phyloP scores from a whole-genome alignment of 495 filamentous ascomycete genomes.

The Neurospora sp. region DNA sequence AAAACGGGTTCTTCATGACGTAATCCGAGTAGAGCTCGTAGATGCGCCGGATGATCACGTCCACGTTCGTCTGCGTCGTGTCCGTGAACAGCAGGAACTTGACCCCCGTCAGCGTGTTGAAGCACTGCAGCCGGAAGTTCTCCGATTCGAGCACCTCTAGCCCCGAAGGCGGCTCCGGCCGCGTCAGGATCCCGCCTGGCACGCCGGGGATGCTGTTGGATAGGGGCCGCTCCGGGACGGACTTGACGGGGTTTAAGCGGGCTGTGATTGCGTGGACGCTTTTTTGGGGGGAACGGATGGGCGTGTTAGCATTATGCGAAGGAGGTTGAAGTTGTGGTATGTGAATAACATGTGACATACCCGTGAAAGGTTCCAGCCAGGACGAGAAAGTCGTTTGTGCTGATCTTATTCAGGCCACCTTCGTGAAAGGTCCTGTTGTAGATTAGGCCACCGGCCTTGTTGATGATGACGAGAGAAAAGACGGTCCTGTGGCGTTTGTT shows the following conservation, averaged over 20 bases:
- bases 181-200: constrained; percentile 38
- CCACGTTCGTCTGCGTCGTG: constrained; percentile 79
- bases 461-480: constrained; percentile 90
- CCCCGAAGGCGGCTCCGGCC: constrained; percentile 53
- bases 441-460: constrained; percentile 93
- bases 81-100: constrained; percentile 97
- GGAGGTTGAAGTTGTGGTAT: not conserved
- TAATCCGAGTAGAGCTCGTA: constrained; percentile 96
- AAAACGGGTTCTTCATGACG: constrained; percentile 99
- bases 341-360: constrained; percentile 27
- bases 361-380: constrained; percentile 98
- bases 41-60: constrained; percentile 66
- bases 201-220: constrained; percentile 27
- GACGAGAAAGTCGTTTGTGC: constrained; percentile 89
- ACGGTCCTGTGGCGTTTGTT: constrained; percentile 54
- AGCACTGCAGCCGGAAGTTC: constrained; percentile 88
- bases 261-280: constrained; percentile 88
- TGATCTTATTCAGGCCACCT: constrained; percentile 70
- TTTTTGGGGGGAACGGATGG: constrained; percentile 17
- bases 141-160: constrained; percentile 87
- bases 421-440: constrained; percentile 89
- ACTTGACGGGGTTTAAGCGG: constrained; percentile 54
- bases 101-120: constrained; percentile 84
- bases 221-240: constrained; percentile 18
- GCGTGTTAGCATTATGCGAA: not conserved